Percentiles rank a stretch among this genome's conserved stretches.
These are phyloP conservation scores for Linnemannia schmuckeri DNA, from an alignment of 192 early-diverging fungal species.

Conservation along the genomic window DNA sequence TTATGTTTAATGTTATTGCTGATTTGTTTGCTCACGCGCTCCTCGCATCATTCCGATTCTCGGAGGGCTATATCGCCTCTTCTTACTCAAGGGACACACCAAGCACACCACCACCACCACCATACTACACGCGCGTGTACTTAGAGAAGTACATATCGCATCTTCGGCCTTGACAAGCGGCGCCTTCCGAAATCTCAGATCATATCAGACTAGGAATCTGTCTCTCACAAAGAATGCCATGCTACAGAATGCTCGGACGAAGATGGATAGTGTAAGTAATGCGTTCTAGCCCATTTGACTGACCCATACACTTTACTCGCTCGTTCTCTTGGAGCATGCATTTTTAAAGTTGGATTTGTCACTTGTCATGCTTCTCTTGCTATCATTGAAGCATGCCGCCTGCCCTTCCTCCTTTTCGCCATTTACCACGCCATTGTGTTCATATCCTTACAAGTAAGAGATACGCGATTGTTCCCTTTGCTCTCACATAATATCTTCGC, in stretches of 20 bases:
- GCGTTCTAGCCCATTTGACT: background rate
- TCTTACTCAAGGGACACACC: background rate
- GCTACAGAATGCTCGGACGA: background rate
- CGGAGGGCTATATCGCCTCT: background rate
- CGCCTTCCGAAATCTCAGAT: background rate
- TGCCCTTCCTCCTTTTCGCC: background rate
- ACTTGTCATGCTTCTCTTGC: no score
- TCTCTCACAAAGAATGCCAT: background rate
- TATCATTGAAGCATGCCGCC: no score
- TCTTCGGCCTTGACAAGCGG: background rate
- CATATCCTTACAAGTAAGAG: background rate
- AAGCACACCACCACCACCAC: background rate
- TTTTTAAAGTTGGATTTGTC: background rate
- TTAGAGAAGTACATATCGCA: background rate
- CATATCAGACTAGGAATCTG: no score
- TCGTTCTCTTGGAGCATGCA: background rate
- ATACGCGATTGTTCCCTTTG: background rate
- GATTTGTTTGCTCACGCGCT: background rate
- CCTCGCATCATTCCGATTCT: background rate
- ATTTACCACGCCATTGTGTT: background rate
- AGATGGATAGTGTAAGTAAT: background rate
- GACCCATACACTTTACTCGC: background rate
- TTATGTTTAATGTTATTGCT: background rate
- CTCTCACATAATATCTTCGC: background rate
- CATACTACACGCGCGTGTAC: background rate